These are phyloP conservation scores for Malus sieversii DNA, from an alignment of 306 rosid genomes.

Conservation along the genomic window DNA sequence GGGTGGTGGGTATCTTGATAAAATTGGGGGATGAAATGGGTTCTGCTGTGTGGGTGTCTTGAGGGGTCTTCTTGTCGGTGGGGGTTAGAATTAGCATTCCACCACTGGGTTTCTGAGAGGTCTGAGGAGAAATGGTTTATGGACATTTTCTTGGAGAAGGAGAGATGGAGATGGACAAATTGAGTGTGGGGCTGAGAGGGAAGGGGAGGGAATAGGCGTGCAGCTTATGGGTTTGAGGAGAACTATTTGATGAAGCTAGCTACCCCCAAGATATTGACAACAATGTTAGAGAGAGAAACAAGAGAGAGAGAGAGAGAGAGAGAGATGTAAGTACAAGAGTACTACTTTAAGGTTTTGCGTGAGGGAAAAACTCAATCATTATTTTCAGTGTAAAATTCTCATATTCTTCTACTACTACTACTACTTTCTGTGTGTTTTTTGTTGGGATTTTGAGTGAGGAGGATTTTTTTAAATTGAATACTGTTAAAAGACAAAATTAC, in stretches of 20 bases:
- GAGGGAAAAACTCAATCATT: constrained; percentile 30
- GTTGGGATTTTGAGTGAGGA: neutral
- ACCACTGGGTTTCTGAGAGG: constrained; percentile 42
- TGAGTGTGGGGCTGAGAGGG: neutral
- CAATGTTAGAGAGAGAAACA: constrained; percentile 24
- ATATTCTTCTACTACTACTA: neutral
- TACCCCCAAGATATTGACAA: constrained; percentile 34
- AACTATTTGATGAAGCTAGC: constrained; percentile 44
- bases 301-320: neutral
- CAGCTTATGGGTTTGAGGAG: constrained; percentile 45
- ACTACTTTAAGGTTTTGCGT: constrained; percentile 50
- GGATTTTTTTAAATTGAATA: neutral
- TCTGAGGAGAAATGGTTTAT: constrained; percentile 46
- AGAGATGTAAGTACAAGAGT: constrained; percentile 23
- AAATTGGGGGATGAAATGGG: constrained; percentile 9
- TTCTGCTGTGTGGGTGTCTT: neutral
- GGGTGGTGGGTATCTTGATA: neutral
- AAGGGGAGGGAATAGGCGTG: constrained; percentile 22
- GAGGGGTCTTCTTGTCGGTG: constrained; percentile 7
- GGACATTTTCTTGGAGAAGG: constrained; percentile 20
- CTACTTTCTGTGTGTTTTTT: neutral
- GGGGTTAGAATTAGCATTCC: constrained; percentile 16
- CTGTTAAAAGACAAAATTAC: too few relatives aligned
- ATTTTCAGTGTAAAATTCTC: constrained; percentile 29
- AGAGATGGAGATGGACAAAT: neutral